Evolutionary conservation across 148 eudicot species (phyloP).

Genomic region (Heliosperma pusillum): DNA sequence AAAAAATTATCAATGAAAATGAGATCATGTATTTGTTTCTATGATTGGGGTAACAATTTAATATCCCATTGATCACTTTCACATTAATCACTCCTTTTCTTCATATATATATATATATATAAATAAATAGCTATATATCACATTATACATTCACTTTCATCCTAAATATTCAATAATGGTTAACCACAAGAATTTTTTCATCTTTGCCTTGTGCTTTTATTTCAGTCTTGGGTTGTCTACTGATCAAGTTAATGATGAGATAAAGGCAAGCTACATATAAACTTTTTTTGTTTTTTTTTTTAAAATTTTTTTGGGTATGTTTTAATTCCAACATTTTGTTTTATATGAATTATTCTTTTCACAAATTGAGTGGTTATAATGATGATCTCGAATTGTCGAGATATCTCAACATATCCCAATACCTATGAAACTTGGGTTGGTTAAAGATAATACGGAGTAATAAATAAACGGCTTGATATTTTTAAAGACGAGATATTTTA

Average conservation of each 20-base stretch:
- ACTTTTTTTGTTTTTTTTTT: neutral
- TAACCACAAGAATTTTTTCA: slow-evolving; percentile 6
- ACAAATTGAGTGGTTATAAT: neutral
- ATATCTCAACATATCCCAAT: too few relatives aligned
- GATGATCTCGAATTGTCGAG: neutral
- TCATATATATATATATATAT: neutral
- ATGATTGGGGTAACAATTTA: neutral
- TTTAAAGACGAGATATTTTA: too few relatives aligned
- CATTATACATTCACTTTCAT: neutral
- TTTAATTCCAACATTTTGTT: too few relatives aligned
- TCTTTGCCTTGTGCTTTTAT: slow-evolving; percentile 6
- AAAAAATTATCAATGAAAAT: neutral
- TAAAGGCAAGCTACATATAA: slow-evolving; percentile 25
- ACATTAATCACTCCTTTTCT: neutral
- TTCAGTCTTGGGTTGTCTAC: neutral
- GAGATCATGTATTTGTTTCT: neutral
- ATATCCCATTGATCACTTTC: neutral
- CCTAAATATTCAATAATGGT: slow-evolving; percentile 17
- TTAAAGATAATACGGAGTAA: too few relatives aligned
- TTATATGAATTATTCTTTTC: neutral
- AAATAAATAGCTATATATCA: neutral
- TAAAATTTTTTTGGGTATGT: too few relatives aligned
- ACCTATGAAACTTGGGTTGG: neutral
- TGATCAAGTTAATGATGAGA: slow-evolving; percentile 8
- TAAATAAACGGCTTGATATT: too few relatives aligned